Conservation (phyloP, 2,329 filamentous ascomycete species). For the Sporothrix phasma region DNA sequence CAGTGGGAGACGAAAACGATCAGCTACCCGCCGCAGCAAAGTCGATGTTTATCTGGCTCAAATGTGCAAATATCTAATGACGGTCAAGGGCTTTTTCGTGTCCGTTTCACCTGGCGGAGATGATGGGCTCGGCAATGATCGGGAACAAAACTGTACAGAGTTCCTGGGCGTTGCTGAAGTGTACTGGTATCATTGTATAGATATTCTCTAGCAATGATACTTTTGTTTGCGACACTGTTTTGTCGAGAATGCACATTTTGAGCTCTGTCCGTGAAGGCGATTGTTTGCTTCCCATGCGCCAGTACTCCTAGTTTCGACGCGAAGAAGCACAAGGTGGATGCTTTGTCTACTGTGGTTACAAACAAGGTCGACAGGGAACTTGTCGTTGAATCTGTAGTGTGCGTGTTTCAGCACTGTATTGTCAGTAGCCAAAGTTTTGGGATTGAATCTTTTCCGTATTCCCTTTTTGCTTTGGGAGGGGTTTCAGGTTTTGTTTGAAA, state of each 20-base stretch:
- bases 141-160: neutral
- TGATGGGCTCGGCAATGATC: neutral
- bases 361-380: neutral
- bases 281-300: no score
- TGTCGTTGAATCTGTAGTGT: neutral
- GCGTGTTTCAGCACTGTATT: neutral
- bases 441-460: neutral
- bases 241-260: no score
- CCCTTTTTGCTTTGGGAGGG: no score
- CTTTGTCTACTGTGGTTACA: neutral
- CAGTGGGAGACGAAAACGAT: neutral
- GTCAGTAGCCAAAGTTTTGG: neutral
- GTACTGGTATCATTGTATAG: fast-evolving
- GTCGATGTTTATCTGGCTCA: neutral
- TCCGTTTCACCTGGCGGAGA: neutral
- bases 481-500: no score
- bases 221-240: no score
- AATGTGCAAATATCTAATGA: neutral
- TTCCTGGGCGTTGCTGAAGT: neutral
- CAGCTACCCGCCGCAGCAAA: neutral
- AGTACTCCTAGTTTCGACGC: no score
- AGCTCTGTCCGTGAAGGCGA: no score
- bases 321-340: no score
- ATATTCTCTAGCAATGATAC: no score
- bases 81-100: neutral